These are phyloP conservation scores for Candida quercuum DNA, from an alignment of 805 yeast species.

Conservation along the genomic window DNA sequence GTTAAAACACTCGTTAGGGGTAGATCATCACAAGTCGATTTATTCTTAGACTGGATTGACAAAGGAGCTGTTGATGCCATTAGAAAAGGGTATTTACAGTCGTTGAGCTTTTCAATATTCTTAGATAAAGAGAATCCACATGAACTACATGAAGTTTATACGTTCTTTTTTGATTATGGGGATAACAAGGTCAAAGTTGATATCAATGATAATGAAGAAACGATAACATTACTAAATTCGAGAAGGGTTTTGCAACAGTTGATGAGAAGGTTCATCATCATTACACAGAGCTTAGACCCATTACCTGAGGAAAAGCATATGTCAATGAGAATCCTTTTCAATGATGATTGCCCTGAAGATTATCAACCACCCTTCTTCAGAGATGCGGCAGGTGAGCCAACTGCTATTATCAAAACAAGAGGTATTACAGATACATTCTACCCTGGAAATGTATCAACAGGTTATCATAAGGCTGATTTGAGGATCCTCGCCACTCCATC, in stretches of 20 bases:
- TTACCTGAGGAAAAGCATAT: conserved; percentile 43
- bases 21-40: conserved; percentile 40
- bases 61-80: conserved; percentile 43
- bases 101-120: conserved; percentile 41
- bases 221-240: conserved; percentile 26
- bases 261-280: conserved; percentile 44
- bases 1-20: conserved; percentile 47
- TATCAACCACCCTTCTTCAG: conserved; percentile 46
- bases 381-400: conserved; percentile 33
- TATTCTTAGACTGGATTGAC: conserved; percentile 49
- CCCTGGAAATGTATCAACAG: conserved; percentile 29
- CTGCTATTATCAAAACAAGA: conserved; percentile 28
- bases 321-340: conserved; percentile 44
- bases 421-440: conserved; percentile 5
- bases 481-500: conserved; percentile 25
- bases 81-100: conserved; percentile 34
- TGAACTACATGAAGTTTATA: conserved; percentile 43
- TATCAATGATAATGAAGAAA: conserved; percentile 11
- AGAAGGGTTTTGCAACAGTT: conserved; percentile 42
- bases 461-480: conserved; percentile 25
- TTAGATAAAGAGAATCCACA: conserved; percentile 37
- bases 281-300: conserved; percentile 49
- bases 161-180: conserved; percentile 42
- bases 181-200: conserved; percentile 24
- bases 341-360: conserved; percentile 38